These are phyloP conservation scores for Leccinum cinnamomeum DNA, from an alignment of 1,284 basidiomycete genomes.

Conservation along the genomic window DNA sequence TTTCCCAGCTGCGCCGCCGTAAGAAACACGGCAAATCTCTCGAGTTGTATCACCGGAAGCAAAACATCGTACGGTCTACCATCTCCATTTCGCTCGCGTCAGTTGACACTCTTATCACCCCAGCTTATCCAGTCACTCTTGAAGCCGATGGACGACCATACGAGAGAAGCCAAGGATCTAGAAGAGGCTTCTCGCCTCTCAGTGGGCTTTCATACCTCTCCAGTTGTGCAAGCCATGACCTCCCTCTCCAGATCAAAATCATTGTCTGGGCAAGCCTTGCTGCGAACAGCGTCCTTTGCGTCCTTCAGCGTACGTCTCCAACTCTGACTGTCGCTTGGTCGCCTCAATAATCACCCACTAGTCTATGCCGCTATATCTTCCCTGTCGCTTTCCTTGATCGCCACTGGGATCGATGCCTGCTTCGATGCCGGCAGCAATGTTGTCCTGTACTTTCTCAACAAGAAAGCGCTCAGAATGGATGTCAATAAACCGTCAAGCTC, in stretches of 20 bases:
- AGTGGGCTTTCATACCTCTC: conserved; percentile 41
- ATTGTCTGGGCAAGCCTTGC: conserved; percentile 83
- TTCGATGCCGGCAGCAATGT: conserved; percentile 93
- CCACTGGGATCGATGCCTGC: conserved; percentile 86
- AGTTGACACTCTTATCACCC: conserved; percentile 6
- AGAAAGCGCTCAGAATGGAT: conserved; percentile 72
- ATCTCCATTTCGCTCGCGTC: conserved; percentile 3
- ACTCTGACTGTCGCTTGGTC: neutral
- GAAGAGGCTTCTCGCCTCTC: conserved; percentile 64
- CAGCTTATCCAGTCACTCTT: conserved; percentile 82
- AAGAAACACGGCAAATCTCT: conserved; percentile 58
- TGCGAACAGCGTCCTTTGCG: conserved; percentile 71
- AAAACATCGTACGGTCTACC: conserved; percentile 68
- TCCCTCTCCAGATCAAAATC: conserved; percentile 67
- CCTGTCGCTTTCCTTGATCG: conserved; percentile 83
- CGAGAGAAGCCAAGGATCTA: conserved; percentile 66
- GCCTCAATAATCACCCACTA: conserved; percentile 29
- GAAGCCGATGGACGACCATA: conserved; percentile 88
- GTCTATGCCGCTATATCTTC: conserved; percentile 89
- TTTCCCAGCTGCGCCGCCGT: conserved; percentile 57
- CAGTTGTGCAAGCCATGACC: conserved; percentile 15
- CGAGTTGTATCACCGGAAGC: conserved; percentile 73
- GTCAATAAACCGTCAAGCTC: conserved; percentile 49
- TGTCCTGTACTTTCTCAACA: conserved; percentile 81
- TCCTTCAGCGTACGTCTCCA: conserved; percentile 59